Conservation (phyloP, 1,284 basidiomycete genomes). For the Schizophyllum commune region DNA sequence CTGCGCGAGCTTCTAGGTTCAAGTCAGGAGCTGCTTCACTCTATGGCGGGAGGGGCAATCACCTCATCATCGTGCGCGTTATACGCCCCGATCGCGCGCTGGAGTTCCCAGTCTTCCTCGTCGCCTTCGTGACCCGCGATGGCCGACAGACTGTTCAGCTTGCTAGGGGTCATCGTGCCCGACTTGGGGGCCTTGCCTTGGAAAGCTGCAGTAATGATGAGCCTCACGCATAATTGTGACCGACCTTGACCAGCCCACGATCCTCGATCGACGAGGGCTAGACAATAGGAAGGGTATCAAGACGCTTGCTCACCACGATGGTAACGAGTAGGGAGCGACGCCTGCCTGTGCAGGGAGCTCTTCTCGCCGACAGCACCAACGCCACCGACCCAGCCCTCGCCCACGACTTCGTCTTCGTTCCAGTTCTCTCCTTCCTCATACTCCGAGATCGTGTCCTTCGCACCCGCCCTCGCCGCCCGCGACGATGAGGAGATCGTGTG, state of each 20-base stretch:
- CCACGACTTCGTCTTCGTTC: conserved; percentile 71
- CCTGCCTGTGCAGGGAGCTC: conserved; percentile 68
- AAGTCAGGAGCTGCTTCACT: conserved; percentile 8
- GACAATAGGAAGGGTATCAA: conserved; percentile 9
- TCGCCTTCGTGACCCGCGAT: conserved; percentile 80
- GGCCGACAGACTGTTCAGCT: conserved; percentile 72
- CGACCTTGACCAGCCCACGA: conserved; percentile 7
- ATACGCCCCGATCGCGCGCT: conserved; percentile 45
- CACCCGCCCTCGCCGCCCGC: conserved; percentile 48
- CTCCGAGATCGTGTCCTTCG: conserved; percentile 56
- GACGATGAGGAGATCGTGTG: conserved; percentile 78
- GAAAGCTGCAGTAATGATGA: conserved; percentile 25
- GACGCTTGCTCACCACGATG: conserved; percentile 51
- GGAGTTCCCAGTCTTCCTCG: conserved; percentile 71
- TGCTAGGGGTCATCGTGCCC: conserved; percentile 59
- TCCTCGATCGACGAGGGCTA: conserved; percentile 18
- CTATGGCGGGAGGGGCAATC: conserved; percentile 12
- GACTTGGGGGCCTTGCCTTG: conserved; percentile 42
- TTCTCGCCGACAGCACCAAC: conserved; percentile 79
- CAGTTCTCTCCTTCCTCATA: conserved; percentile 47
- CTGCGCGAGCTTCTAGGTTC: conserved; percentile 13
- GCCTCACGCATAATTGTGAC: conserved; percentile 4
- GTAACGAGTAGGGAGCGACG: conserved; percentile 72
- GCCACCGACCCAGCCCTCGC: conserved; percentile 70
- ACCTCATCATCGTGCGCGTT: conserved; percentile 56